Evolutionary conservation across 2,329 filamentous ascomycete species (phyloP).

Genomic region (Camptophora hylomeconis): DNA sequence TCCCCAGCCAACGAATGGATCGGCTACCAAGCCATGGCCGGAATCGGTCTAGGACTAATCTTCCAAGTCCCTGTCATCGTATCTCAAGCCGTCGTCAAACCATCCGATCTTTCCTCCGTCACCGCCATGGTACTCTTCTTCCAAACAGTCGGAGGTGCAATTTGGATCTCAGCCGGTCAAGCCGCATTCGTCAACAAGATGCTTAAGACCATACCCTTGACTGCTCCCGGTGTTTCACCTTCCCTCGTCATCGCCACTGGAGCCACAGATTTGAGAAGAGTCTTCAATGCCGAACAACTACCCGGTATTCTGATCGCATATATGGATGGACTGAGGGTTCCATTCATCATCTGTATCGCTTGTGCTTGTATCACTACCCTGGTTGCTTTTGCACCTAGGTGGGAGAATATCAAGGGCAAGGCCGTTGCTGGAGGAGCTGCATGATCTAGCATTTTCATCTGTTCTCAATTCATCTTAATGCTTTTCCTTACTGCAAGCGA

Average conservation of each 20-base stretch:
- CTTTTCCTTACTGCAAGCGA: too few relatives aligned
- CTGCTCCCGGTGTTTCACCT: slow-evolving; percentile 18
- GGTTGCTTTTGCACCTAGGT: slow-evolving; percentile 12
- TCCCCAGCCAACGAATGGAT: slow-evolving; percentile 22
- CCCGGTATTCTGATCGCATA: slow-evolving; percentile 20
- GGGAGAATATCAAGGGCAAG: slow-evolving; percentile 17
- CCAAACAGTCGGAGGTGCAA: slow-evolving; percentile 22
- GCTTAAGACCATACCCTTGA: slow-evolving; percentile 15
- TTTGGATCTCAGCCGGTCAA: slow-evolving; percentile 22
- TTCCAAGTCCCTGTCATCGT: slow-evolving; percentile 20
- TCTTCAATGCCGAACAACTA: slow-evolving; percentile 18
- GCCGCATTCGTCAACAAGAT: slow-evolving; percentile 23
- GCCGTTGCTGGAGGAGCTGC: slow-evolving; percentile 6
- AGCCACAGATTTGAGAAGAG: slow-evolving; percentile 20
- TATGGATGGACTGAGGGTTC: slow-evolving; percentile 20
- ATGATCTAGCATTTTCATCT: too few relatives aligned
- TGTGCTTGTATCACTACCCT: slow-evolving; percentile 12
- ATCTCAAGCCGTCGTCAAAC: slow-evolving; percentile 17
- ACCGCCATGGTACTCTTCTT: slow-evolving; percentile 20
- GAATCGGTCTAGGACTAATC: slow-evolving; percentile 19
- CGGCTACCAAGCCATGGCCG: slow-evolving; percentile 25
- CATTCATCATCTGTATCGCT: slow-evolving; percentile 15
- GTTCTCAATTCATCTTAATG: too few relatives aligned
- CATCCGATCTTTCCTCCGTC: slow-evolving; percentile 19
- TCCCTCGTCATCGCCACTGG: slow-evolving; percentile 19